Evolutionary conservation across 768 basidiomycete genomes (phyloP).

Genomic region (Solioccasus polychromus): DNA sequence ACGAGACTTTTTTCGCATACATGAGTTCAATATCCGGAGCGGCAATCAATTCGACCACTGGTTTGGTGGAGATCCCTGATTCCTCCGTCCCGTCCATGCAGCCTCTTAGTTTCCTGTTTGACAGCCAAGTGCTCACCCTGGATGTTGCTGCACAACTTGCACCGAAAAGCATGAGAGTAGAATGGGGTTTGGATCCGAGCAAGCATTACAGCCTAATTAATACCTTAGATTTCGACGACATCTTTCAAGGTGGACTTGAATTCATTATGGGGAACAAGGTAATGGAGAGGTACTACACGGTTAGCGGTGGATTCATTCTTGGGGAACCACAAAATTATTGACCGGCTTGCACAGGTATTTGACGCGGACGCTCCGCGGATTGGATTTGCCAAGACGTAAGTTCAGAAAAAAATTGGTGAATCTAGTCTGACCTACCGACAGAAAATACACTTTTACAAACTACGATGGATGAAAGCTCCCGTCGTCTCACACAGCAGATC

Average conservation of each 20-base stretch:
- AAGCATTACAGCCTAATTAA: conserved; percentile 11
- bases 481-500: too few species aligned
- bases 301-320: not conserved
- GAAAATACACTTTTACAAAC: conserved; percentile 20
- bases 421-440: too few species aligned
- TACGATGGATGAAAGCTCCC: not conserved
- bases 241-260: conserved; percentile 7
- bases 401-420: not conserved
- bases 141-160: conserved; percentile 20
- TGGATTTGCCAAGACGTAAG: conserved; percentile 25
- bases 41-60: not conserved
- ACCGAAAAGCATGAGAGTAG: conserved; percentile 12
- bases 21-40: conserved; percentile 15
- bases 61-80: conserved; percentile 15
- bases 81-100: conserved; percentile 16
- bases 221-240: not conserved
- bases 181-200: conserved; percentile 8
- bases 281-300: conserved; percentile 13
- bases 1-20: conserved; percentile 17
- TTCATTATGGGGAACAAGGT: conserved; percentile 13
- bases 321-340: not conserved
- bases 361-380: conserved; percentile 17
- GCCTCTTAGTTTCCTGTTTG: conserved; percentile 15
- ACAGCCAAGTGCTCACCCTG: conserved; percentile 8
- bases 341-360: conserved; percentile 13